These are phyloP conservation scores for Terfezia claveryi DNA, from an alignment of 495 filamentous ascomycete genomes.

Conservation along the genomic window DNA sequence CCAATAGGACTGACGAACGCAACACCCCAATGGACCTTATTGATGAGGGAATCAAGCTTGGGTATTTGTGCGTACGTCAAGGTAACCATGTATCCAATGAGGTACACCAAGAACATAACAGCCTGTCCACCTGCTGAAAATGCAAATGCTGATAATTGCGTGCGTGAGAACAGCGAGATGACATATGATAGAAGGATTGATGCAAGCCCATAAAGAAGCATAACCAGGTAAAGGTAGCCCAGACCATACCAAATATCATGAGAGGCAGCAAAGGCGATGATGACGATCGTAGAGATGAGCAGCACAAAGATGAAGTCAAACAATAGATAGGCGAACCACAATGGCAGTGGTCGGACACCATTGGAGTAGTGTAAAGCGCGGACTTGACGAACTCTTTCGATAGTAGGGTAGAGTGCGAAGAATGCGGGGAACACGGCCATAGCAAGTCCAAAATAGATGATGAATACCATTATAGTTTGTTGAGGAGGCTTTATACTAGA, in stretches of 20 bases:
- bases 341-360: conserved; percentile 44
- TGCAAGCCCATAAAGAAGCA: conserved; percentile 52
- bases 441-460: conserved; percentile 57
- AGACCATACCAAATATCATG: conserved; percentile 48
- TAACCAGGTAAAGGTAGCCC: conserved; percentile 53
- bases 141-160: conserved; percentile 52
- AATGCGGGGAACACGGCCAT: conserved; percentile 60
- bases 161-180: conserved; percentile 43
- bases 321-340: conserved; percentile 55
- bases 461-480: conserved; percentile 53
- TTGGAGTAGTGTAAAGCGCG: conserved; percentile 73
- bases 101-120: conserved; percentile 54
- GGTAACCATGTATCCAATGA: conserved; percentile 47
- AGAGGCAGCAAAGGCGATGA: conserved; percentile 38
- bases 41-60: conserved; percentile 34
- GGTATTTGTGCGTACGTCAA: conserved; percentile 42
- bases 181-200: conserved; percentile 51
- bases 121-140: conserved; percentile 52
- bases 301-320: conserved; percentile 60
- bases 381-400: conserved; percentile 54
- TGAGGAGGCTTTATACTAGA: conserved; percentile 20
- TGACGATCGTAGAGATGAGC: conserved; percentile 32
- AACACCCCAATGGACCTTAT: conserved; percentile 45
- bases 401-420: conserved; percentile 65
- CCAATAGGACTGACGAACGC: conserved; percentile 45